These are phyloP conservation scores for Corynascus novoguineensis DNA, from an alignment of 495 filamentous ascomycete genomes.

Conservation along the genomic window DNA sequence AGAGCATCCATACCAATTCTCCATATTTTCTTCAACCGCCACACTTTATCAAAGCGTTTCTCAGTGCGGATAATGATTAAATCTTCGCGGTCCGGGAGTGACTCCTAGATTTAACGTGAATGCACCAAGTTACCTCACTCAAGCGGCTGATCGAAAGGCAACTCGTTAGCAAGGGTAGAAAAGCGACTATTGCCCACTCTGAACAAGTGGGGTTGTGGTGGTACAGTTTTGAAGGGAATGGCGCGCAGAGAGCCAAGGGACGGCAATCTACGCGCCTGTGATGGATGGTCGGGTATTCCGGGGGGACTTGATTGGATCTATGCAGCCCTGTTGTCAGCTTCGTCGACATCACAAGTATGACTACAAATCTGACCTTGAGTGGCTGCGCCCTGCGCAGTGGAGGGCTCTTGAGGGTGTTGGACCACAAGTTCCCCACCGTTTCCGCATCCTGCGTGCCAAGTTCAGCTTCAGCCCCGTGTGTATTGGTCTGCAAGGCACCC, in stretches of 20 bases:
- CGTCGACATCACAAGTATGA: not conserved
- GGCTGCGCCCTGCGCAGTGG: not conserved
- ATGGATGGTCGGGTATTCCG: not conserved
- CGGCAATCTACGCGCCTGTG: not conserved
- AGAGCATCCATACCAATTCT: no score
- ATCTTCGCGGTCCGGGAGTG: no score
- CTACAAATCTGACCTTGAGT: not conserved
- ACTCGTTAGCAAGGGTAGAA: no score
- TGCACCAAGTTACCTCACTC: no score
- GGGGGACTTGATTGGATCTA: not conserved
- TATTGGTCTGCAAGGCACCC: not conserved
- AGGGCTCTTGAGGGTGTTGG: not conserved
- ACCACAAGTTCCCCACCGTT: not conserved
- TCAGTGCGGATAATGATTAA: no score
- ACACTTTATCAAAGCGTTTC: no score
- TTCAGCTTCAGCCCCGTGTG: not conserved
- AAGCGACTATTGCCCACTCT: no score
- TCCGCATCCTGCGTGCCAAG: not conserved
- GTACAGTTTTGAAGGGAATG: no score
- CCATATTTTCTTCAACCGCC: no score
- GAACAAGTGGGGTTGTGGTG: no score
- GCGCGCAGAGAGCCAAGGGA: not conserved
- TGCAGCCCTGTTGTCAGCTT: not conserved
- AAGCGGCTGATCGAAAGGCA: no score
- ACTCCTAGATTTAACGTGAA: no score